Conservation (phyloP, 2,329 filamentous ascomycete species). For the Fusarium anthophilum region DNA sequence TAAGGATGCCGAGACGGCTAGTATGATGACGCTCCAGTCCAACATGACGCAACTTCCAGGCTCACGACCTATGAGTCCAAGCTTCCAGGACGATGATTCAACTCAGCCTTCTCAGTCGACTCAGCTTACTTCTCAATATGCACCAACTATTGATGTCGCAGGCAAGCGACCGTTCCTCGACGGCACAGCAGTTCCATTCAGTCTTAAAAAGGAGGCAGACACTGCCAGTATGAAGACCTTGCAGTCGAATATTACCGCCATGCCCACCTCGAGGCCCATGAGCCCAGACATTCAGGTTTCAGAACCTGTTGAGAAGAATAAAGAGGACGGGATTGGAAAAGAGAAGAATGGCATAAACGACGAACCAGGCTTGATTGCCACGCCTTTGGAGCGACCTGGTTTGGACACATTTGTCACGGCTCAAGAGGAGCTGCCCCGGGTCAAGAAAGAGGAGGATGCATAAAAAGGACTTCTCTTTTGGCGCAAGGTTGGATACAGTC, state of each 20-base stretch:
- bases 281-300: constrained; percentile 39
- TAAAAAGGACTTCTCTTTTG: neutral
- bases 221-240: constrained; percentile 78
- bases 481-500: constrained; percentile 25
- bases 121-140: constrained; percentile 30
- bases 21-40: constrained; percentile 73
- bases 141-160: constrained; percentile 59
- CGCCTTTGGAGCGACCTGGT: constrained; percentile 46
- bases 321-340: neutral
- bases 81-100: constrained; percentile 12
- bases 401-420: constrained; percentile 68
- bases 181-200: constrained; percentile 78
- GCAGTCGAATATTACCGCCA: constrained; percentile 51
- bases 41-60: constrained; percentile 43
- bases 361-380: neutral
- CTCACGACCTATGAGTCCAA: constrained; percentile 48
- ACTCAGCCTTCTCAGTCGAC: constrained; percentile 27
- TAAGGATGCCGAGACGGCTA: constrained; percentile 71
- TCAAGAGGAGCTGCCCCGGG: constrained; percentile 53
- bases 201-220: constrained; percentile 69
- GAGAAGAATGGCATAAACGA: constrained; percentile 12
- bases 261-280: constrained; percentile 46
- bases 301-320: neutral
- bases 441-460: constrained; percentile 30
- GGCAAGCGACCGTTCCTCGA: constrained; percentile 73